phyloP scores from a whole-genome alignment of 2,329 filamentous ascomycete genomes.

The Aspergillus intermedius region DNA sequence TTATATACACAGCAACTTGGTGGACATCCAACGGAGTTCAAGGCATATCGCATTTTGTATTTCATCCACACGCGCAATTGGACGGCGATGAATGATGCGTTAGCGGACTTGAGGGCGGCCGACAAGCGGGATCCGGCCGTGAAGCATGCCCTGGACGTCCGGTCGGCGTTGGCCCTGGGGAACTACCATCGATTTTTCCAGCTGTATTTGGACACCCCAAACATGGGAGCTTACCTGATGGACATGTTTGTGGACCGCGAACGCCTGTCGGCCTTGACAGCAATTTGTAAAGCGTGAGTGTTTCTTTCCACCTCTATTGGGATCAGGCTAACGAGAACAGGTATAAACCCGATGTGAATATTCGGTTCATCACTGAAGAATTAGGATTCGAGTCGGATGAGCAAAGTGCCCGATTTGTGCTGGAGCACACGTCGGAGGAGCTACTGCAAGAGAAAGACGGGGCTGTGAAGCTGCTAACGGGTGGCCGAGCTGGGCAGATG shows the following conservation, averaged over 20 bases:
- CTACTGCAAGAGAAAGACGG: slow-evolving; percentile 72
- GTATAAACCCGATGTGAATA: slow-evolving; percentile 83
- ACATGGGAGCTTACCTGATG: slow-evolving; percentile 98
- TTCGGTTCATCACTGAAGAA: slow-evolving; percentile 91
- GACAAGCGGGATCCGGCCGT: slow-evolving; percentile 81
- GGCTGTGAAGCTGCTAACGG: slow-evolving; percentile 65
- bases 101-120: slow-evolving; percentile 97
- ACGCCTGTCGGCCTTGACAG: slow-evolving; percentile 80
- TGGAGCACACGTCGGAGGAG: slow-evolving; percentile 68
- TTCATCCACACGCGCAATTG: slow-evolving; percentile 98
- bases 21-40: slow-evolving; percentile 90
- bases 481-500: slow-evolving; percentile 61
- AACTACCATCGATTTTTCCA: slow-evolving; percentile 99
- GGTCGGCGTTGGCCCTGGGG: slow-evolving; percentile 82
- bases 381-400: slow-evolving; percentile 90
- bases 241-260: slow-evolving; percentile 98
- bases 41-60: slow-evolving; percentile 98
- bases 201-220: slow-evolving; percentile 86
- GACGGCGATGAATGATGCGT: slow-evolving; percentile 93
- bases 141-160: slow-evolving; percentile 84
- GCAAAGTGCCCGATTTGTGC: slow-evolving; percentile 84
- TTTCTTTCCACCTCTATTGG: slow-evolving; percentile 2
- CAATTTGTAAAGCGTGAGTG: slow-evolving; percentile 88
- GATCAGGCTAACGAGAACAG: slow-evolving; percentile 53
- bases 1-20: slow-evolving; percentile 82